Evolutionary conservation across 306 rosid species (phyloP), one percentile per base, ranked within the genome.

Genomic region (Gastrolobium bilobum): DNA sequence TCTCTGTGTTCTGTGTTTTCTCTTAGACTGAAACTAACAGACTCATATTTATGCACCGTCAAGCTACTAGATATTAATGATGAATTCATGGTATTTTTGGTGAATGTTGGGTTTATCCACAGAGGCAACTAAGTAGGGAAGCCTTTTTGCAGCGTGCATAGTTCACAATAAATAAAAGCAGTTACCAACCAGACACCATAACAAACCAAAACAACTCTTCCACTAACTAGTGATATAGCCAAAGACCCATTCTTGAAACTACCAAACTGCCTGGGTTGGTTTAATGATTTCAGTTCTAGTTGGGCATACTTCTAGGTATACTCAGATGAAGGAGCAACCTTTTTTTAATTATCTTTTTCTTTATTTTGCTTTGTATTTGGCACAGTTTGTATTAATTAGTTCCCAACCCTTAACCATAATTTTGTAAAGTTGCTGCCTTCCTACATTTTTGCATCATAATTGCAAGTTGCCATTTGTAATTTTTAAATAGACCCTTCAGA

Each of bases 1-100:
- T 58, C 65, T 10, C 65, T 10, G 40, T 58, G 65, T 33, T 4
- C n/a, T 33, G 20, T 6, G 43, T 20, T 33, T 10, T 58, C 37
- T 58, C 15, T 58, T 10, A 58, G 65, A 58, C 65, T 58, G 42
- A 56, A 56, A 56, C 35, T 9, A 33, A 30, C 40, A 58, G 15
- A 9, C 3, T 58, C 30, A 0, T 31, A 31, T 31, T 58, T 9
- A 58, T 58, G 14, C 53, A 1, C 14, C 9, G 53, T 47, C 53
- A 2, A 9, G 53, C n/a, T 47, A 42, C 46, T 42, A 42, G 46
- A 42, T 42, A 6, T 42, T 42, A 42, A 20, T 20, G 26, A 20
- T 20, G 26, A 20, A 20, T 20, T 20, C 26, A 20, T 42, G 8
- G 46, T 42, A 42, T 42, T 20, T 29, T 58, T 58, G 64, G 14